These are phyloP conservation scores for Cenococcum geophilum DNA, from an alignment of 495 filamentous ascomycete species.

Conservation along the genomic window DNA sequence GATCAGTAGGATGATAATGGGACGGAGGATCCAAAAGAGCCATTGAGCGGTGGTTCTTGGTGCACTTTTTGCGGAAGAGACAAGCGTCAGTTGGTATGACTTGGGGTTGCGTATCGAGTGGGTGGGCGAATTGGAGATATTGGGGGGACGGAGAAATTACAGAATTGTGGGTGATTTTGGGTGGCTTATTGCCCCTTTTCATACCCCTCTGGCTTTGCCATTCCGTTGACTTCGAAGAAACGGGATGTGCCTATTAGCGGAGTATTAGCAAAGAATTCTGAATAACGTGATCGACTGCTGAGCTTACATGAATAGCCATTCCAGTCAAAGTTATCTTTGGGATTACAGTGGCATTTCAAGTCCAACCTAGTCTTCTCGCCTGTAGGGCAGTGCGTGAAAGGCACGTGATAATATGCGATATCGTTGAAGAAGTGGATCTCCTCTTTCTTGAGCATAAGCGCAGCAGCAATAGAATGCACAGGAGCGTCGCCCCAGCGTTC, in stretches of 20 bases:
- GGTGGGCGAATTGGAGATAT: neutral
- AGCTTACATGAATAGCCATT: slow-evolving; percentile 88
- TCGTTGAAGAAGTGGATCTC: slow-evolving; percentile 98
- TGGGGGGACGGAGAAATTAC: slow-evolving; percentile 6
- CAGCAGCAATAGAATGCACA: slow-evolving; percentile 86
- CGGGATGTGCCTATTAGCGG: slow-evolving; percentile 59
- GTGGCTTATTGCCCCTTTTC: slow-evolving; percentile 45
- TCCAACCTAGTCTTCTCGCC: slow-evolving; percentile 73
- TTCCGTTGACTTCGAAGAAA: slow-evolving; percentile 73
- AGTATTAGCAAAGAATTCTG: slow-evolving; percentile 24
- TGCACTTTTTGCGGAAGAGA: slow-evolving; percentile 14
- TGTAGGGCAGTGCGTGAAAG: slow-evolving; percentile 95
- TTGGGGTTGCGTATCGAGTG: neutral
- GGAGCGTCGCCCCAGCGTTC: slow-evolving; percentile 60
- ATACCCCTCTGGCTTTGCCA: slow-evolving; percentile 76
- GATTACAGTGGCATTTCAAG: slow-evolving; percentile 88
- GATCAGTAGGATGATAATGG: slow-evolving; percentile 17
- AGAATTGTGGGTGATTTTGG: neutral
- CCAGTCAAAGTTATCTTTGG: slow-evolving; percentile 97
- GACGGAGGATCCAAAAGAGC: slow-evolving; percentile 12
- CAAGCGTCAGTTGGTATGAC: neutral
- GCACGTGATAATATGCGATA: slow-evolving; percentile 97
- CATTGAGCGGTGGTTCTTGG: slow-evolving; percentile 14
- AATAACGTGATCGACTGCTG: slow-evolving; percentile 1
- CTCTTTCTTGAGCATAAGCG: slow-evolving; percentile 77